These are phyloP conservation scores for Uronychia setigera DNA, from an alignment of 73 alveolate species.

Conservation along the genomic window DNA sequence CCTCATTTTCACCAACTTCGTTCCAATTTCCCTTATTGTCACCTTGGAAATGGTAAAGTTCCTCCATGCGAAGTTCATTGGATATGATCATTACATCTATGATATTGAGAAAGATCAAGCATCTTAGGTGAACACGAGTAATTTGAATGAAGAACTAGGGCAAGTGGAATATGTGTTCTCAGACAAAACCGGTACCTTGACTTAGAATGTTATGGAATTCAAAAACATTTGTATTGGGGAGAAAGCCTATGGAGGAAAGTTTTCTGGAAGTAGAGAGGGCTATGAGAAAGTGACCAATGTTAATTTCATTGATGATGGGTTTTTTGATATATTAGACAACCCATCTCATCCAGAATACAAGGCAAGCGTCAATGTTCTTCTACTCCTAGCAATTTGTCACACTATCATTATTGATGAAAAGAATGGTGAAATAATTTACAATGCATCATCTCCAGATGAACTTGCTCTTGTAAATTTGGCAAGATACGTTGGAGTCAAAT, in stretches of 20 bases:
- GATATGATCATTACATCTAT: constrained; percentile 72
- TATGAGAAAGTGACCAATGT: constrained; percentile 67
- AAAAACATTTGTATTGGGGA: constrained; percentile 56
- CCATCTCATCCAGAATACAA: constrained; percentile 46
- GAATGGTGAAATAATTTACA: constrained; percentile 60
- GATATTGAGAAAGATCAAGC: constrained; percentile 57
- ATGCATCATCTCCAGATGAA: constrained; percentile 97
- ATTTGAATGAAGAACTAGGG: constrained; percentile 91
- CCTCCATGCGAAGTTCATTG: constrained; percentile 83
- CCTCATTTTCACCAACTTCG: constrained; percentile 83
- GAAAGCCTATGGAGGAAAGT: constrained; percentile 46
- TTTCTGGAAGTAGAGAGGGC: neutral
- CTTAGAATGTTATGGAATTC: constrained; percentile 87
- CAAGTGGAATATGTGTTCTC: constrained; percentile 81
- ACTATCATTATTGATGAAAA: constrained; percentile 77
- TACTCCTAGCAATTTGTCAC: constrained; percentile 87
- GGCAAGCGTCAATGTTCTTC: constrained; percentile 56
- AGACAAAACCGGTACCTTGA: constrained; percentile 95
- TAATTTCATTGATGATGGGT: constrained; percentile 71
- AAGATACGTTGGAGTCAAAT: constrained; percentile 77
- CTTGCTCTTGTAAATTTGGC: constrained; percentile 95
- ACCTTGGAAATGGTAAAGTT: constrained; percentile 92
- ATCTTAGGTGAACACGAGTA: constrained; percentile 79
- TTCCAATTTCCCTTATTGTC: constrained; percentile 90
- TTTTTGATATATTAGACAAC: constrained; percentile 62